Evolutionary conservation across 805 yeast genomes (phyloP).

Genomic region (Torulaspora franciscae): DNA sequence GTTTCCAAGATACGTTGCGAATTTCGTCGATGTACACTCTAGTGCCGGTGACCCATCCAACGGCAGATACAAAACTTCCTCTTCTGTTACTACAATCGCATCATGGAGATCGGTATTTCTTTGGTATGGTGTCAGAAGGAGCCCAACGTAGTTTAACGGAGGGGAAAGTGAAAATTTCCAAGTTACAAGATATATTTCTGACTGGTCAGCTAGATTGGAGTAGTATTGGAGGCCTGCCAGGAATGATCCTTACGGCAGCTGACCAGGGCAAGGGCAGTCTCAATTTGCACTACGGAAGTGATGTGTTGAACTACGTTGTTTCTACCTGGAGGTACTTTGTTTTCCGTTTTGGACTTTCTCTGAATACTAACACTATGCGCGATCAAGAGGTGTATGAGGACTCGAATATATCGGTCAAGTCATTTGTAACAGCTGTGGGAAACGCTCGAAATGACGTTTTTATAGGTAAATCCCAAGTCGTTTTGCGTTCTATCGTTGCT

Average conservation of each 20-base stretch:
- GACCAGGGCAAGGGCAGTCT: slow-evolving; percentile 66
- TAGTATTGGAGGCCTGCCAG: slow-evolving; percentile 89
- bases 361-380: slow-evolving; percentile 35
- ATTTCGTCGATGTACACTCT: slow-evolving; percentile 43
- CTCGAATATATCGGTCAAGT: slow-evolving; percentile 38
- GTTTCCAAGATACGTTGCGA: slow-evolving; percentile 7
- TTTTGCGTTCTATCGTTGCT: slow-evolving; percentile 35
- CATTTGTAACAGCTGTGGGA: slow-evolving; percentile 27
- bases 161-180: slow-evolving; percentile 51
- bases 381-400: slow-evolving; percentile 30
- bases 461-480: slow-evolving; percentile 11
- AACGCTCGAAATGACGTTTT: slow-evolving; percentile 3
- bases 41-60: slow-evolving; percentile 53
- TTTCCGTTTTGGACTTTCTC: slow-evolving; percentile 64
- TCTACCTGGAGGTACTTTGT: slow-evolving; percentile 86
- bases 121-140: slow-evolving; percentile 85
- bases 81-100: slow-evolving; percentile 44
- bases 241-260: slow-evolving; percentile 72
- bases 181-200: slow-evolving; percentile 60
- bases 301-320: slow-evolving; percentile 50
- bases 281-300: slow-evolving; percentile 50
- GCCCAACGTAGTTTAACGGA: slow-evolving; percentile 70
- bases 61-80: slow-evolving; percentile 57
- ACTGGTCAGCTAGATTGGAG: slow-evolving; percentile 78
- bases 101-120: slow-evolving; percentile 46